phyloP scores from a whole-genome alignment of 192 early-diverging fungal species.

The Pilobolus umbonatus region DNA sequence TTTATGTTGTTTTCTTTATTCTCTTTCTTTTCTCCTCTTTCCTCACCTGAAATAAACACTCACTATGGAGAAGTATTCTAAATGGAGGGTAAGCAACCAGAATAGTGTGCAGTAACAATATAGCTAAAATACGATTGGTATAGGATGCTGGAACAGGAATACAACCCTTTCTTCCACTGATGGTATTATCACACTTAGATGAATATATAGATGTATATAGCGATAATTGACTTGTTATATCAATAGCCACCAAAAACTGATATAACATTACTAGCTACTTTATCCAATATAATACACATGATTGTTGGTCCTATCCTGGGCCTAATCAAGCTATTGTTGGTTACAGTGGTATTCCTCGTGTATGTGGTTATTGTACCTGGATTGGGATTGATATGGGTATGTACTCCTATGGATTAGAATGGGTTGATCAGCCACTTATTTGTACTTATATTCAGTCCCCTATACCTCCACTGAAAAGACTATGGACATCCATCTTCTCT shows the following conservation, averaged over 20 bases:
- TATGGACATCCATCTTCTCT: conserved; percentile 35
- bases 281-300: conserved; percentile 30
- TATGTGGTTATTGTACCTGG: conserved; percentile 44
- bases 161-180: conserved; percentile 79
- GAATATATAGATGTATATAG: background rate
- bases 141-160: conserved; percentile 82
- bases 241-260: conserved; percentile 44
- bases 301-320: conserved; percentile 45
- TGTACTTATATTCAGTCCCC: background rate
- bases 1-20: too few relatives aligned
- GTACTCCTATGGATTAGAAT: background rate
- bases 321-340: conserved; percentile 35
- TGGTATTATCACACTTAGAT: conserved; percentile 39
- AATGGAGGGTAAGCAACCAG: conserved; percentile 68
- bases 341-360: conserved; percentile 29
- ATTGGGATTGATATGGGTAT: conserved; percentile 41
- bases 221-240: background rate
- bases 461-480: conserved; percentile 26
- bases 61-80: conserved; percentile 91
- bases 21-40: too few relatives aligned
- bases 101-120: background rate
- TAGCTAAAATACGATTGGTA: background rate
- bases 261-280: conserved; percentile 29
- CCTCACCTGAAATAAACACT: too few relatives aligned
- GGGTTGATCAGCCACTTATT: background rate